Percentiles rank a stretch among this genome's conserved stretches.
Evolutionary conservation across 1,284 basidiomycete genomes (phyloP).

Genomic region (Inonotus hispidus): DNA sequence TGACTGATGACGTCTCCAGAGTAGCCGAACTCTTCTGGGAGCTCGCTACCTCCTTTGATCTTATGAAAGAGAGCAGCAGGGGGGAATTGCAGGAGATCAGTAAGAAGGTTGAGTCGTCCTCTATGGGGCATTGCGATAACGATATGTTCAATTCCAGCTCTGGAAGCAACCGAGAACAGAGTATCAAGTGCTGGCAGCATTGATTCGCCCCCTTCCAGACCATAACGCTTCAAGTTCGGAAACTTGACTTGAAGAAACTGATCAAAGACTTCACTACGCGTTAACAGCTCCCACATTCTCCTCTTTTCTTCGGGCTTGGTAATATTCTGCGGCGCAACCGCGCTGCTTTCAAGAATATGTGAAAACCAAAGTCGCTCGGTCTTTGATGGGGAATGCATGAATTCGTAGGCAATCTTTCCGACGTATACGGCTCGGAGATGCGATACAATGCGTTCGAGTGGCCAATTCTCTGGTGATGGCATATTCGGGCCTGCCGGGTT

Average conservation of each 20-base stretch:
- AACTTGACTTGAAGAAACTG: constrained; percentile 78
- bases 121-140: constrained; percentile 82
- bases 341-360: constrained; percentile 69
- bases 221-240: constrained; percentile 80
- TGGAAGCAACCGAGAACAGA: constrained; percentile 63
- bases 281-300: constrained; percentile 64
- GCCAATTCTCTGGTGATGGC: constrained; percentile 54
- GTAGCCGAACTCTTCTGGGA: constrained; percentile 60
- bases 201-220: constrained; percentile 84
- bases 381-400: constrained; percentile 80
- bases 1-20: constrained; percentile 87
- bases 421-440: constrained; percentile 75
- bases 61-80: constrained; percentile 76
- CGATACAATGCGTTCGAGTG: constrained; percentile 60
- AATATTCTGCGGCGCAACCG: constrained; percentile 33
- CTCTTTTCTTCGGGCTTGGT: constrained; percentile 36
- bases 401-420: constrained; percentile 83
- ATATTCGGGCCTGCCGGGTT: constrained; percentile 41
- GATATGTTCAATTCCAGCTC: constrained; percentile 63
- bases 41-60: constrained; percentile 74
- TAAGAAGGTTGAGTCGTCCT: constrained; percentile 85
- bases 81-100: constrained; percentile 64
- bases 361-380: constrained; percentile 83
- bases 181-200: constrained; percentile 83
- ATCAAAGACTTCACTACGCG: constrained; percentile 76